Conservation (phyloP, 2,329 filamentous ascomycete genomes). For the Orbilia quercus region DNA sequence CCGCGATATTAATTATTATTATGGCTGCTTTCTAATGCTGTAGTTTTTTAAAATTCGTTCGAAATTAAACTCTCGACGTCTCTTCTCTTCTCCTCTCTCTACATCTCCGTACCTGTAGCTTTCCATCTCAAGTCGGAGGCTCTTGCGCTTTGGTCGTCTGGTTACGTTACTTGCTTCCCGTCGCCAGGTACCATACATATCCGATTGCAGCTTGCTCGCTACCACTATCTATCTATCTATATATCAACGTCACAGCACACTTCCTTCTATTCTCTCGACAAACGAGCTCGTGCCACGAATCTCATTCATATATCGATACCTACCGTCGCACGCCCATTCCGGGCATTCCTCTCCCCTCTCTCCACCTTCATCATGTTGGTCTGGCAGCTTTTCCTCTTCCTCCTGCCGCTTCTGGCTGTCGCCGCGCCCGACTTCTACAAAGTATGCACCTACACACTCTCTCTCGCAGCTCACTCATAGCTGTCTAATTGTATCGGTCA, state of each 20-base stretch:
- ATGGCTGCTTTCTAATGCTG: conserved; percentile 6
- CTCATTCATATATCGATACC: background rate
- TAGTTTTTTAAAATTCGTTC: too few relatives aligned
- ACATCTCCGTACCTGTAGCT: background rate
- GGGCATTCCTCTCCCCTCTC: conserved; percentile 14
- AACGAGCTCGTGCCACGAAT: conserved; percentile 1
- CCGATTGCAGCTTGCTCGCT: background rate
- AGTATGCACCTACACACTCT: background rate
- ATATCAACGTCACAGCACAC: background rate
- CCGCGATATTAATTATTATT: too few relatives aligned
- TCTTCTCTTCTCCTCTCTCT: background rate
- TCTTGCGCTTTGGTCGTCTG: conserved; percentile 22
- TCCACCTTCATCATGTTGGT: conserved; percentile 35
- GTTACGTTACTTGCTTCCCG: background rate
- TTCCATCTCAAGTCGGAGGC: conserved; percentile 5
- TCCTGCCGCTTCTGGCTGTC: conserved; percentile 31
- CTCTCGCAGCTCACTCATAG: background rate
- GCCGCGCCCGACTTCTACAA: conserved; percentile 50
- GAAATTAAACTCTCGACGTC: background rate
- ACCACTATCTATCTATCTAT: too few relatives aligned
- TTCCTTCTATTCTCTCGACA: conserved; percentile 2
- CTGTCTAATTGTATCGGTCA: background rate
- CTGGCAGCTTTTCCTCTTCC: conserved; percentile 39
- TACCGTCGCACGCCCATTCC: conserved; percentile 24
- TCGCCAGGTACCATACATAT: too few relatives aligned